Conservation (phyloP, 352 stramenopile species). For the Phytophthora lateralis region DNA sequence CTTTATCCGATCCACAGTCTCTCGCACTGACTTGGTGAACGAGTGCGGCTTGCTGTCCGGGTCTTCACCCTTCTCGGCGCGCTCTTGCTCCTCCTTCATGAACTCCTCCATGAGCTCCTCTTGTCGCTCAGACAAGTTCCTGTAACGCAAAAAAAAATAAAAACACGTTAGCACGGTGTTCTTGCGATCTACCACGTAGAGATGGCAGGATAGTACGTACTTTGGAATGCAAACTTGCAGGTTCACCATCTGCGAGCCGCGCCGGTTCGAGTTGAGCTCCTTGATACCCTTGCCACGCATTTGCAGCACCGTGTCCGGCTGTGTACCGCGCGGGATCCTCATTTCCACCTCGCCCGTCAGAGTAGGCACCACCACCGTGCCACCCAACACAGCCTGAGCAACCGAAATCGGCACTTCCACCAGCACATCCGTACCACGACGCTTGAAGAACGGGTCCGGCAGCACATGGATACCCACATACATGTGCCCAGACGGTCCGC, state of each 20-base stretch:
- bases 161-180: background rate
- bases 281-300: slow-evolving; percentile 97
- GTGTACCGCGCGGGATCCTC: slow-evolving; percentile 94
- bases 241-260: slow-evolving; percentile 97
- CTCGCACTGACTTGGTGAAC: slow-evolving; percentile 77
- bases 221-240: slow-evolving; percentile 96
- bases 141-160: slow-evolving; percentile 27
- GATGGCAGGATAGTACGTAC: slow-evolving; percentile 43
- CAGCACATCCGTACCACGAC: slow-evolving; percentile 94
- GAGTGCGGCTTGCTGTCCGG: slow-evolving; percentile 84
- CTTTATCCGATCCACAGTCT: slow-evolving; percentile 91
- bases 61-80: slow-evolving; percentile 65
- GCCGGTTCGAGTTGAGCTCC: slow-evolving; percentile 90
- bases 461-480: slow-evolving; percentile 95
- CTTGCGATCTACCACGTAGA: background rate
- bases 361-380: slow-evolving; percentile 96
- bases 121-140: slow-evolving; percentile 92
- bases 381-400: slow-evolving; percentile 93
- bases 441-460: slow-evolving; percentile 95
- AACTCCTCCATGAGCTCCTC: slow-evolving; percentile 97
- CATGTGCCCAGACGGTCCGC: slow-evolving; percentile 92
- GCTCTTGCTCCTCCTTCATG: slow-evolving; percentile 85
- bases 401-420: slow-evolving; percentile 94
- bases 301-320: slow-evolving; percentile 96
- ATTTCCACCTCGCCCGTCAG: slow-evolving; percentile 97